phyloP scores from a whole-genome alignment of 352 stramenopile genomes.

The Globisporangium lucens region DNA sequence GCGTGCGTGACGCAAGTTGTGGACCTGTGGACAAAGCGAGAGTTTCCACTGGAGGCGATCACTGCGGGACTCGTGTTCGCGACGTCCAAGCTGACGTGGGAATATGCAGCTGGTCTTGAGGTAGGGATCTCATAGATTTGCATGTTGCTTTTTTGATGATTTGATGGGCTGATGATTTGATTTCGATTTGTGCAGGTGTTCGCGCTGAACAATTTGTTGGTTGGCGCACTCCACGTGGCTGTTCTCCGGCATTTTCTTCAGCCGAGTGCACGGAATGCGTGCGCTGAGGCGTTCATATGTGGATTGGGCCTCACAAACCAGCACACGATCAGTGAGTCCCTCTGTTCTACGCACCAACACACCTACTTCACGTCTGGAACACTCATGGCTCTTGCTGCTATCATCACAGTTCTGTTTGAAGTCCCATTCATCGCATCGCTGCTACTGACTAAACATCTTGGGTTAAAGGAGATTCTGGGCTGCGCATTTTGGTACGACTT shows the following conservation, averaged over 20 bases:
- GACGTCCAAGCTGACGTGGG: conserved; percentile 88
- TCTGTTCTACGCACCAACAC: background rate
- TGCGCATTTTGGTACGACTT: conserved; percentile 25
- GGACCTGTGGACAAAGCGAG: conserved; percentile 22
- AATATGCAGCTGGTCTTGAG: conserved; percentile 79
- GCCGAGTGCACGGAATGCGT: conserved; percentile 21
- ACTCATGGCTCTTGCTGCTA: background rate
- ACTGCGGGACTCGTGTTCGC: conserved; percentile 50
- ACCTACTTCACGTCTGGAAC: background rate
- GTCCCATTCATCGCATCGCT: conserved; percentile 74
- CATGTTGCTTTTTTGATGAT: background rate
- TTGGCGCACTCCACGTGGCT: conserved; percentile 63
- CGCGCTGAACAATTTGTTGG: conserved; percentile 91
- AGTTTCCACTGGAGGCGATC: conserved; percentile 25
- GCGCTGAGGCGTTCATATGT: conserved; percentile 75
- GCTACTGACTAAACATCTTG: conserved; percentile 23
- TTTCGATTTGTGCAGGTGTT: conserved; percentile 79
- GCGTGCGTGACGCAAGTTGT: conserved; percentile 37
- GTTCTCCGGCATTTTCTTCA: conserved; percentile 36
- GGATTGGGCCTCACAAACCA: conserved; percentile 92
- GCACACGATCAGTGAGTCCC: conserved; percentile 73
- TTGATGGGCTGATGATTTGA: background rate
- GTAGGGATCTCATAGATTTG: conserved; percentile 5
- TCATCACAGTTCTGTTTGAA: conserved; percentile 77
- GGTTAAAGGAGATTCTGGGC: conserved; percentile 17